These are phyloP conservation scores for Hericium alpestre DNA, from an alignment of 768 basidiomycete species.

Conservation along the genomic window DNA sequence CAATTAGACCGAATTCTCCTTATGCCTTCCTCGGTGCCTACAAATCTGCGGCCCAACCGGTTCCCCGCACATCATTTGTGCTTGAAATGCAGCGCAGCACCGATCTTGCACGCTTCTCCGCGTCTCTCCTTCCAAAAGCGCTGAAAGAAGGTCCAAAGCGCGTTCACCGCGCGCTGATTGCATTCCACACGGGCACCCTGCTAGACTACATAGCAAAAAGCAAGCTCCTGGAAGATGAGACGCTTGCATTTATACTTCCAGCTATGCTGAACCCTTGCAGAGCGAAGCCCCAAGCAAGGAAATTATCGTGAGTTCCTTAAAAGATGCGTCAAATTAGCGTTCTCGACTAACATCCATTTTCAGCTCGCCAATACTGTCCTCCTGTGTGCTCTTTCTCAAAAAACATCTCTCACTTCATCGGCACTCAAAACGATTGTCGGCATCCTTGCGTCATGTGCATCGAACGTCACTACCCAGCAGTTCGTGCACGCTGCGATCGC, in stretches of 20 bases:
- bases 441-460: constrained; percentile 41
- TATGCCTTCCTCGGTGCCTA: constrained; percentile 67
- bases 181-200: constrained; percentile 53
- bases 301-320: constrained; percentile 34
- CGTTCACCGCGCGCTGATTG: constrained; percentile 24
- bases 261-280: background rate
- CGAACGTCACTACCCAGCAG: constrained; percentile 22
- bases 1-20: constrained; percentile 41
- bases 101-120: constrained; percentile 64
- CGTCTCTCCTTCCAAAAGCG: constrained; percentile 51
- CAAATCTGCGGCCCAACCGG: constrained; percentile 64
- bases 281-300: constrained; percentile 28
- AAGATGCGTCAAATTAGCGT: background rate
- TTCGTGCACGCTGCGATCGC: constrained; percentile 5
- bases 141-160: constrained; percentile 47
- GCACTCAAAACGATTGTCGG: constrained; percentile 52
- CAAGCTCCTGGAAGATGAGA: background rate
- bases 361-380: constrained; percentile 71
- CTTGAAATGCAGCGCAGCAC: constrained; percentile 64
- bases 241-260: constrained; percentile 28
- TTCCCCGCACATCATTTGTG: constrained; percentile 66
- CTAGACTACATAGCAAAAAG: constrained; percentile 23
- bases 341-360: background rate
- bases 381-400: constrained; percentile 58
- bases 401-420: constrained; percentile 43